Evolutionary conservation across 495 filamentous ascomycete genomes (phyloP).

Genomic region (Astrocystis sublimbata): DNA sequence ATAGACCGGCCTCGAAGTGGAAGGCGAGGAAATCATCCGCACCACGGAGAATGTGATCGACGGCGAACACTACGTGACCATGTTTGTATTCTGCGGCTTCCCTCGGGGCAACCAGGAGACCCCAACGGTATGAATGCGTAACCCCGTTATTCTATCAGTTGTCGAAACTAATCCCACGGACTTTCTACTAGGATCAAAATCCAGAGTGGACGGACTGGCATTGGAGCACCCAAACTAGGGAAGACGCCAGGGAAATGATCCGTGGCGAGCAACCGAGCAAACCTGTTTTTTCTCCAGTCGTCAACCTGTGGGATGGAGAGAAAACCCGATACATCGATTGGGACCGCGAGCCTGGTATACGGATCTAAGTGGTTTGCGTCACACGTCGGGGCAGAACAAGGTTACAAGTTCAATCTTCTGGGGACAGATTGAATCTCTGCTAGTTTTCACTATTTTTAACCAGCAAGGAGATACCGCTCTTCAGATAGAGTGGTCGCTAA

Average conservation of each 20-base stretch:
- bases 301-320: not conserved
- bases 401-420: too few species aligned
- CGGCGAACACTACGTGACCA: constrained; percentile 2
- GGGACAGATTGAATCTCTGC: too few species aligned
- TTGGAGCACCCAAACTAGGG: not conserved
- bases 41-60: constrained; percentile 9
- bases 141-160: not conserved
- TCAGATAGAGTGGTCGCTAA: too few species aligned
- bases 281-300: constrained; percentile 1
- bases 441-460: too few species aligned
- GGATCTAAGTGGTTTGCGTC: not conserved
- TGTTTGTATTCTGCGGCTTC: constrained; percentile 3
- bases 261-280: not conserved
- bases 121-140: not conserved
- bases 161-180: constrained; percentile 1
- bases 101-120: not conserved
- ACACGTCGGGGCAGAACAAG: too few species aligned
- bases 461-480: too few species aligned
- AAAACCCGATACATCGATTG: constrained; percentile 3
- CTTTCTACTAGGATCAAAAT: not conserved
- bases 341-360: constrained; percentile 3
- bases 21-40: constrained; percentile 6
- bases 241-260: not conserved
- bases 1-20: constrained; percentile 5
- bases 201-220: constrained; percentile 6